Evolutionary conservation across 331 rosid species (phyloP).

Genomic region (Telfairia occidentalis): DNA sequence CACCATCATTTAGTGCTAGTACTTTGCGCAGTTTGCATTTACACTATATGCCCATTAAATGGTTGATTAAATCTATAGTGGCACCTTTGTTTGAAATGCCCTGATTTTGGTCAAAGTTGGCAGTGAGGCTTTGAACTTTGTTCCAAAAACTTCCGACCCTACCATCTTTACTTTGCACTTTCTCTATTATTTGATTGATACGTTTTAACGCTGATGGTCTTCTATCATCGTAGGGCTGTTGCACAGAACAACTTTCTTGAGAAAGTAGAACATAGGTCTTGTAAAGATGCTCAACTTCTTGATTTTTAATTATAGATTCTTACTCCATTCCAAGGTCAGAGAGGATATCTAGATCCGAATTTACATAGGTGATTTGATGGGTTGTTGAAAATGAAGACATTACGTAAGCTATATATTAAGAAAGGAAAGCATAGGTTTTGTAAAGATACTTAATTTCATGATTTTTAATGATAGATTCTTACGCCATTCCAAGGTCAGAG

Average conservation of each 20-base stretch:
- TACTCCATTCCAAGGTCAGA: not conserved
- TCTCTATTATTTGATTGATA: not conserved
- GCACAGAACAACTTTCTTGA: not conserved
- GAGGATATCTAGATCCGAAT: not conserved
- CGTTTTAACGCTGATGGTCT: not conserved
- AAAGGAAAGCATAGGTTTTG: not conserved
- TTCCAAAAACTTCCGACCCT: not conserved
- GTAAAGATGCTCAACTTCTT: not conserved
- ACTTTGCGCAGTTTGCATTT: not conserved
- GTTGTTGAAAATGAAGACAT: not conserved
- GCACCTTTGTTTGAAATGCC: not conserved
- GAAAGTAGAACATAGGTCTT: not conserved
- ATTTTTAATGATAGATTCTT: not conserved
- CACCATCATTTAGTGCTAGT: not conserved
- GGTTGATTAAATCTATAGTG: not conserved
- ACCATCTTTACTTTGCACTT: not conserved
- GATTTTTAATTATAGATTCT: not conserved
- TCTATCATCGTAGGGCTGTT: not conserved
- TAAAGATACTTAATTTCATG: not conserved
- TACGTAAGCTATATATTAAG: not conserved
- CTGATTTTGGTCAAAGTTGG: not conserved
- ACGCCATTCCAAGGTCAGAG: not conserved
- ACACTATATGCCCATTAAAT: not conserved
- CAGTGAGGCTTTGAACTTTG: not conserved
- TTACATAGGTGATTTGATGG: not conserved